A percentile compares a stretch with the other conserved stretches of the same genome.
phyloP scores from a whole-genome alignment of 805 yeast genomes.

The Candida suzukii region DNA sequence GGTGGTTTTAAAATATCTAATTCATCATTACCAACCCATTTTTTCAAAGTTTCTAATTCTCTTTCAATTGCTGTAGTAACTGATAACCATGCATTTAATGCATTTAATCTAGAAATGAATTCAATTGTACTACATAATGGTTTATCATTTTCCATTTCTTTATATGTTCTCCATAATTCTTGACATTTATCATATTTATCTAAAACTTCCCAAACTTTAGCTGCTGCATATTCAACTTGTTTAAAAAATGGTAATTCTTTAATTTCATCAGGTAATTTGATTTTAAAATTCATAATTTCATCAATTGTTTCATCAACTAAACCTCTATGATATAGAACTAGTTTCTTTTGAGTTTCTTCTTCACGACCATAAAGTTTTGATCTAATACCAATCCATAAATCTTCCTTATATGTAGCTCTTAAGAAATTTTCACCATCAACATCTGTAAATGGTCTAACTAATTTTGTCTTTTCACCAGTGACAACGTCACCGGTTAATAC shows the following conservation, averaged over 20 bases:
- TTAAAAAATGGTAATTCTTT: constrained; percentile 11
- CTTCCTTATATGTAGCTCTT: constrained; percentile 55
- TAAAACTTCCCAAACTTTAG: constrained; percentile 50
- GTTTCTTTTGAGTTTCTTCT: constrained; percentile 67
- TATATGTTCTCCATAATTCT: constrained; percentile 70
- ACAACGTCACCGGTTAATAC: constrained; percentile 95
- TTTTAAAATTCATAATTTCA: constrained; percentile 57
- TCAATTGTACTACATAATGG: constrained; percentile 60
- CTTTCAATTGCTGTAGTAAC: constrained; percentile 61
- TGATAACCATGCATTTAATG: constrained; percentile 78
- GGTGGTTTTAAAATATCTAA: constrained; percentile 49
- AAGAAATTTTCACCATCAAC: constrained; percentile 38
- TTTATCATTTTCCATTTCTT: constrained; percentile 73
- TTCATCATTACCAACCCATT: constrained; percentile 84
- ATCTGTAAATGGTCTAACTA: constrained; percentile 42
- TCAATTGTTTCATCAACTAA: constrained; percentile 68
- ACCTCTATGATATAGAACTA: constrained; percentile 62
- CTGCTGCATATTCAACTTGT: constrained; percentile 28
- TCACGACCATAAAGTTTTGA: constrained; percentile 79
- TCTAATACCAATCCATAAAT: constrained; percentile 80
- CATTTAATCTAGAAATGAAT: constrained; percentile 62
- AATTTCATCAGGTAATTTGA: constrained; percentile 33
- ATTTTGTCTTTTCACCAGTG: constrained; percentile 76
- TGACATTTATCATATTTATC: constrained; percentile 60
- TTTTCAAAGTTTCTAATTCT: constrained; percentile 51